phyloP scores from a whole-genome alignment of 768 basidiomycete species.

The Gyrodon lividus region DNA sequence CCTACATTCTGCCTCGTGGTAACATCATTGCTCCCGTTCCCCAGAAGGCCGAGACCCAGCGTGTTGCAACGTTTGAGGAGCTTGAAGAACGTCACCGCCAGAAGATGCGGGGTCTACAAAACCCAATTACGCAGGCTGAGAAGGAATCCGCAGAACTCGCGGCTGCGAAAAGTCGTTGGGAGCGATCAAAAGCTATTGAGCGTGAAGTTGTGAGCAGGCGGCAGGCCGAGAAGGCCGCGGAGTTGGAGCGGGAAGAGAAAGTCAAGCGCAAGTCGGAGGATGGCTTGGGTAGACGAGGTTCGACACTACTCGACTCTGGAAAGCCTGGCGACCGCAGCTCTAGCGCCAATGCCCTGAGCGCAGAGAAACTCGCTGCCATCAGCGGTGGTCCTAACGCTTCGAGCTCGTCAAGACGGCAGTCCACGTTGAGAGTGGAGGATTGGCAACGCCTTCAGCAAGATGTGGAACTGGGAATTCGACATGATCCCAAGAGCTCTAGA shows the following conservation, averaged over 20 bases:
- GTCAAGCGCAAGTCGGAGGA: constrained; percentile 44
- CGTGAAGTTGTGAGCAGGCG: constrained; percentile 69
- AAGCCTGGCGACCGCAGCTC: constrained; percentile 39
- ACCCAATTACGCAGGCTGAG: constrained; percentile 77
- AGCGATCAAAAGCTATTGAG: constrained; percentile 70
- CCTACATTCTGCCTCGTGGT: constrained; percentile 47
- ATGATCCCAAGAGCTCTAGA: constrained; percentile 19
- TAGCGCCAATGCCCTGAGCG: constrained; percentile 42
- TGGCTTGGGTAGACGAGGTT: constrained; percentile 37
- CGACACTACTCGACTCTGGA: constrained; percentile 31
- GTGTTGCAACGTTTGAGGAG: constrained; percentile 83
- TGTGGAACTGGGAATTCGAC: constrained; percentile 31
- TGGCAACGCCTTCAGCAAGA: constrained; percentile 77
- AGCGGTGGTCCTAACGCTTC: constrained; percentile 27
- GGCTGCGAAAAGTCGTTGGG: constrained; percentile 82
- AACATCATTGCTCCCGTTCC: constrained; percentile 42
- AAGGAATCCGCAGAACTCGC: constrained; percentile 73
- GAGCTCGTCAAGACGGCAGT: constrained; percentile 59
- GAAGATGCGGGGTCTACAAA: constrained; percentile 80
- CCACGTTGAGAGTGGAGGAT: constrained; percentile 80
- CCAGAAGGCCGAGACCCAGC: constrained; percentile 46
- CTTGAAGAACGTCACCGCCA: constrained; percentile 82
- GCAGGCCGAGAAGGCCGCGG: constrained; percentile 66
- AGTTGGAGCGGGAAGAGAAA: constrained; percentile 50
- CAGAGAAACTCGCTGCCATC: constrained; percentile 53